Evolutionary conservation across 345 rosid genomes (phyloP), one percentile per base, ranked within the genome.

Genomic region (Triadica sebifera): DNA sequence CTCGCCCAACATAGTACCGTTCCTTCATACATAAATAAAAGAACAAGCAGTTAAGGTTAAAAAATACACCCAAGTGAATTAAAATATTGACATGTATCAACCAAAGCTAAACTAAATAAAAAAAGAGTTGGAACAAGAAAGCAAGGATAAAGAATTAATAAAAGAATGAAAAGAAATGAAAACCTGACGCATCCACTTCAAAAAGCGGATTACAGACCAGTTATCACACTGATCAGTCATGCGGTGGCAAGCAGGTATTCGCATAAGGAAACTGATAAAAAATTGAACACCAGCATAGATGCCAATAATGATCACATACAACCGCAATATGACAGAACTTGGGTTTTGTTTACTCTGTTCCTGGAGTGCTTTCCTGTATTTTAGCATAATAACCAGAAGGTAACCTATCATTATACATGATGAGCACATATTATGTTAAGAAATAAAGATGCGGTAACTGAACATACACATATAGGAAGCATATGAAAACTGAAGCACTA

Each of bases 181-280:
- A 80, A 94, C 98, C 99, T 94, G 97, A 65, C 95, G 98, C 98
- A 93, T 93, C 99, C 99, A 94, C 83, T 89, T 91, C 73, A 93
- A 52, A 71, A 94, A 92, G 71, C 90, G 96, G 70, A 94, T 78
- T 45, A 89, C 68, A 55, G 96, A 83, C 89, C 90, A 94, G 50
- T 71, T 87, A 69, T 94, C 99, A 82, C 99, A 94, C 77, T 80
- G 90, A 81, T 91, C 84, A 66, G 95, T 84, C 82, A 93, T 73
- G 72, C 47, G 86, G 82, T 88, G 97, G 83, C 92, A 94, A 70
- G 89, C 85, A 19, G 99, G 99, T 81, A 94, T 81, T 41, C 90
- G 90, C 99, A 91, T 94, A 64, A 94, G 86, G 81, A 91, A 87
- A 83, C 99, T 86, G 15, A 91, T 78, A 60, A 93, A 89, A 76